Percentiles rank a stretch among this genome's conserved stretches.
Conservation (phyloP, 306 rosid species). For the Acacia acuminata region DNA sequence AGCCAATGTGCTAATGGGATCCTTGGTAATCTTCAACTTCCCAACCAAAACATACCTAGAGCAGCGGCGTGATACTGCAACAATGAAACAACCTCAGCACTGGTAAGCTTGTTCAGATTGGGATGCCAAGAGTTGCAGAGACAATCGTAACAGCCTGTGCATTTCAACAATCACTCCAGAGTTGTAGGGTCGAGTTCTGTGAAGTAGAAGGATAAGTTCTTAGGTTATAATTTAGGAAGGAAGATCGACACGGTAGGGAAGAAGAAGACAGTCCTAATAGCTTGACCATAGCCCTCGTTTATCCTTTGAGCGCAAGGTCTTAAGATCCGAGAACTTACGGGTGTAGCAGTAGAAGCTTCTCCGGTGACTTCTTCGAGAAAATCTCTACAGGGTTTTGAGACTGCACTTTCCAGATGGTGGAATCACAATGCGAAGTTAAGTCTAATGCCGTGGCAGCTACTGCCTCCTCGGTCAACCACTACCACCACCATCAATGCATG, state of each 20-base stretch:
- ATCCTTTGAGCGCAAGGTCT: slow-evolving; percentile 71
- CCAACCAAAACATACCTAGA: too few relatives aligned
- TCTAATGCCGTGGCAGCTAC: slow-evolving; percentile 24
- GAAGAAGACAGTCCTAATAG: slow-evolving; percentile 48
- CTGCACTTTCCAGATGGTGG: slow-evolving; percentile 79
- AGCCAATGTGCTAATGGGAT: too few relatives aligned
- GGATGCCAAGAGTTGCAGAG: slow-evolving; percentile 31
- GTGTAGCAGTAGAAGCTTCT: slow-evolving; percentile 93
- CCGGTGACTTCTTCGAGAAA: slow-evolving; percentile 90
- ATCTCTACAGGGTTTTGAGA: slow-evolving; percentile 92
- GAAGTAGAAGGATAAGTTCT: slow-evolving; percentile 24
- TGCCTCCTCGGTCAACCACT: neutral
- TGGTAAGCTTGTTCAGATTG: too few relatives aligned
- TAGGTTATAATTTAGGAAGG: slow-evolving; percentile 29
- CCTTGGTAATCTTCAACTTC: too few relatives aligned
- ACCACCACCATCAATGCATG: slow-evolving; percentile 40
- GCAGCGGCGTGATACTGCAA: too few relatives aligned
- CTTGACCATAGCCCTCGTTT: slow-evolving; percentile 42
- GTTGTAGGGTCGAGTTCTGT: neutral
- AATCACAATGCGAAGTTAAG: slow-evolving; percentile 77
- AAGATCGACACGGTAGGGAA: slow-evolving; percentile 26
- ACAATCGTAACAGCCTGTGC: slow-evolving; percentile 16
- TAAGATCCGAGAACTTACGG: slow-evolving; percentile 96
- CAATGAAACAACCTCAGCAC: too few relatives aligned
- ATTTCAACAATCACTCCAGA: slow-evolving; percentile 21